Conservation (phyloP, 2,329 filamentous ascomycete genomes). For the Botrytis deweyae region DNA sequence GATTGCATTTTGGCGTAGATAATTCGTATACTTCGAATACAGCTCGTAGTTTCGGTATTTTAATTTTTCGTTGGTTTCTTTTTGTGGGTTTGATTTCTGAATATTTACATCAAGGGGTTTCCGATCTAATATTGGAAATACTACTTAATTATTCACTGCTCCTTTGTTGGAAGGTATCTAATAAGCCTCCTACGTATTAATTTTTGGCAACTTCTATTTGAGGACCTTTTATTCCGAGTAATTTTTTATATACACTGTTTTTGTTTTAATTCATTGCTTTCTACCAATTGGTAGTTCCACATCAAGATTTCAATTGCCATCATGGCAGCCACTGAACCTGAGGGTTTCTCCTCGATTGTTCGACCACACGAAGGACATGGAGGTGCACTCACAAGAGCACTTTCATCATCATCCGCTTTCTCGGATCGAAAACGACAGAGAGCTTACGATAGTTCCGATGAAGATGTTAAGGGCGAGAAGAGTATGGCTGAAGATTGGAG, state of each 20-base stretch:
- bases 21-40: neutral
- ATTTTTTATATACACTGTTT: neutral
- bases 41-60: neutral
- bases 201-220: neutral
- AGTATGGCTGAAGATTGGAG: constrained; percentile 32
- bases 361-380: neutral
- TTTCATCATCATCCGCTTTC: constrained; percentile 21
- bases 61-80: neutral
- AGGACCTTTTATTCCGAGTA: neutral
- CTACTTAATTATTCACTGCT: neutral
- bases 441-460: constrained; percentile 30
- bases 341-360: constrained; percentile 21
- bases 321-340: constrained; percentile 27
- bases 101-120: neutral
- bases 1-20: neutral
- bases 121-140: neutral
- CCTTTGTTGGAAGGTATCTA: neutral
- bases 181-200: neutral
- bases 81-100: neutral
- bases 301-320: neutral
- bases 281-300: neutral
- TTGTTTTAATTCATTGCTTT: neutral
- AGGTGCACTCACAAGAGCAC: constrained; percentile 22
- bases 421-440: constrained; percentile 25
- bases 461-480: constrained; percentile 27